Conservation (phyloP, 208 protist species). For the Phytomonas francai region DNA sequence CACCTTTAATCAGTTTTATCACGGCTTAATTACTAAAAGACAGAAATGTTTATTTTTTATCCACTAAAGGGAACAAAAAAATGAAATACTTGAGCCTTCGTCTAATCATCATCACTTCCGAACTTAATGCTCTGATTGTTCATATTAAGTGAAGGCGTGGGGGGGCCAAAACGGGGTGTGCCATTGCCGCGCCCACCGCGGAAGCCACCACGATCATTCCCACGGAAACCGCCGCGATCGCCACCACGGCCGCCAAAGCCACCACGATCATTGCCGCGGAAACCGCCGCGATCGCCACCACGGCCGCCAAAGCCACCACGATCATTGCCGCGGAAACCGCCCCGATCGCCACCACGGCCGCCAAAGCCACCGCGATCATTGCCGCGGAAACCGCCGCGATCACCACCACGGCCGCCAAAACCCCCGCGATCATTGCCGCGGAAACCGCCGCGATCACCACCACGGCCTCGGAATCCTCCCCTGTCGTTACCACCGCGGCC, state of each 20-base stretch:
- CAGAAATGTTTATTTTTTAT: constrained; percentile 11
- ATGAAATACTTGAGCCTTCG: not conserved
- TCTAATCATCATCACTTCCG: constrained; percentile 66
- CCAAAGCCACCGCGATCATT: constrained; percentile 28
- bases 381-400: constrained; percentile 33
- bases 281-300: constrained; percentile 29
- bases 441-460: constrained; percentile 28
- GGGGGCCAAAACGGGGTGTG: constrained; percentile 53
- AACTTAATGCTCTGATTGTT: constrained; percentile 58
- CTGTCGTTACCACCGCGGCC: constrained; percentile 25
- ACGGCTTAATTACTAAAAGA: constrained; percentile 7
- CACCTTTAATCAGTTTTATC: constrained; percentile 7
- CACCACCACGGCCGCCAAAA: constrained; percentile 22
- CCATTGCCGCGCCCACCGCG: constrained; percentile 41
- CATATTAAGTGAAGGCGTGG: constrained; percentile 33
- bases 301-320: constrained; percentile 27
- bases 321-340: constrained; percentile 35
- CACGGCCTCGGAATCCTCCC: constrained; percentile 22
- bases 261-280: constrained; percentile 30
- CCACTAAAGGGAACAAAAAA: constrained; percentile 9
- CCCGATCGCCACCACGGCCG: constrained; percentile 23
- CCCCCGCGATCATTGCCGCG: constrained; percentile 34
- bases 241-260: constrained; percentile 27
- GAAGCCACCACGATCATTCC: constrained; percentile 32
- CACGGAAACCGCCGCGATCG: constrained; percentile 29